Evolutionary conservation across 208 protist genomes (phyloP).

Genomic region (Crithidia acanthocephali): DNA sequence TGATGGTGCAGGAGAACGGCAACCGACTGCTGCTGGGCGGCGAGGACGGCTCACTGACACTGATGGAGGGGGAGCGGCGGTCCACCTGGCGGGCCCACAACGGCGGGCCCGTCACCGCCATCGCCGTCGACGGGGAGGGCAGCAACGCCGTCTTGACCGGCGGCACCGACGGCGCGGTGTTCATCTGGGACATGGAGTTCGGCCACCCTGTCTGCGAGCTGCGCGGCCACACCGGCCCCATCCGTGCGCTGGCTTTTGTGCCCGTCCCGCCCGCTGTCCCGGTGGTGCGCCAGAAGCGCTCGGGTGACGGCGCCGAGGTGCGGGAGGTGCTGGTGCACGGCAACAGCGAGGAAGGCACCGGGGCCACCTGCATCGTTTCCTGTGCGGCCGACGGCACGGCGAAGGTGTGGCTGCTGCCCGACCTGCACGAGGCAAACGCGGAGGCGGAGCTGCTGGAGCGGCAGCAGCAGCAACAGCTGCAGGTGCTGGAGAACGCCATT

Average conservation of each 20-base stretch:
- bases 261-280: slow-evolving; percentile 25
- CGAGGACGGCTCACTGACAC: slow-evolving; percentile 64
- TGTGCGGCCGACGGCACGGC: slow-evolving; percentile 59
- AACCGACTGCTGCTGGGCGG: slow-evolving; percentile 62
- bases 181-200: slow-evolving; percentile 65
- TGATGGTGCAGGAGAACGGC: slow-evolving; percentile 43
- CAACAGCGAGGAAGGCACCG: slow-evolving; percentile 25
- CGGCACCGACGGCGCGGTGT: slow-evolving; percentile 68
- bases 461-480: slow-evolving; percentile 47
- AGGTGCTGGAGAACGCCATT: slow-evolving; percentile 27
- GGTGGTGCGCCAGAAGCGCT: slow-evolving; percentile 23
- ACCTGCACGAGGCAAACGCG: slow-evolving; percentile 48
- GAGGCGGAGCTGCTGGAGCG: slow-evolving; percentile 35
- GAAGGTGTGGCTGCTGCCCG: slow-evolving; percentile 76
- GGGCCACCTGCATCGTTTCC: slow-evolving; percentile 50
- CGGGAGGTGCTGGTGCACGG: slow-evolving; percentile 48
- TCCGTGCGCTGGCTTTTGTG: slow-evolving; percentile 51
- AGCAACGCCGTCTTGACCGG: slow-evolving; percentile 69
- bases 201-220: slow-evolving; percentile 67
- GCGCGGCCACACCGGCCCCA: slow-evolving; percentile 64
- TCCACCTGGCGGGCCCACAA: slow-evolving; percentile 68
- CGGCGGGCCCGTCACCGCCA: slow-evolving; percentile 55
- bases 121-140: slow-evolving; percentile 44
- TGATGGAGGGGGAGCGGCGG: slow-evolving; percentile 62
- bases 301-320: slow-evolving; percentile 14